Base-by-base conservation (phyloP, 2,329 filamentous ascomycete genomes). In the Nemania sp. region DNA sequence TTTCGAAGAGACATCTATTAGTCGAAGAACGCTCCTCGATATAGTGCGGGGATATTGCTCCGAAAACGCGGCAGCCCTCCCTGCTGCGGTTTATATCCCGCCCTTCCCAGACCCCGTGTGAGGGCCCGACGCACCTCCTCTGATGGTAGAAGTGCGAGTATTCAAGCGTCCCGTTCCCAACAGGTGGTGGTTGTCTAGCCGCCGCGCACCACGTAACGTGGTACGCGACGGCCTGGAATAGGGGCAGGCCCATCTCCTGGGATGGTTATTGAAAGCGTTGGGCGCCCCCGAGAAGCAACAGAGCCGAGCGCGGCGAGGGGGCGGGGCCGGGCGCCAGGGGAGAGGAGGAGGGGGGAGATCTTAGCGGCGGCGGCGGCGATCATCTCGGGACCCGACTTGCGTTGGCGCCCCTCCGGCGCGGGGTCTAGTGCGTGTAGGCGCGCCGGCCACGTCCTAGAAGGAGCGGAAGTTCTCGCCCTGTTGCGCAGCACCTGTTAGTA, bases 21-120 rank as follows among this genome's bases (percentile, higher is more conserved):
- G 65, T 58, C 60, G 29, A n/a, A 55, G 45, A 64, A 41, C 1
- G 47, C 49, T 59, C 60, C 38, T 43, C 65, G 65, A 11, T 55
- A 59, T 15, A 67, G 65, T 43, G 60, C 43, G 38, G 60, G 65
- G 53, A 11, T 67, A 5, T 24, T 64, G 22, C 53, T 67, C n/a
- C 59, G 55, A 22, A 64, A 56, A 22, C 32, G 5, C 32, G 32
- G 11, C 32, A 35, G 5, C 5, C 32, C 32, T 35, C 32, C 32
- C 32, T 5, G 5, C 32, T 11, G 5, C 32, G 5, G 32, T 35
- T 35, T 35, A 35, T 11, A 11, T 11, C 32, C 32, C 32, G 32
- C 32, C 5, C 11, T 11, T 35, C 32, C 32, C 32, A 35, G 32
- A 35, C 32, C 5, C 32, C 32, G 32, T 35, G 32, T 11, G 32